Base-by-base conservation (phyloP, 1,284 basidiomycete genomes). In the Pyrrhoderma noxium region DNA sequence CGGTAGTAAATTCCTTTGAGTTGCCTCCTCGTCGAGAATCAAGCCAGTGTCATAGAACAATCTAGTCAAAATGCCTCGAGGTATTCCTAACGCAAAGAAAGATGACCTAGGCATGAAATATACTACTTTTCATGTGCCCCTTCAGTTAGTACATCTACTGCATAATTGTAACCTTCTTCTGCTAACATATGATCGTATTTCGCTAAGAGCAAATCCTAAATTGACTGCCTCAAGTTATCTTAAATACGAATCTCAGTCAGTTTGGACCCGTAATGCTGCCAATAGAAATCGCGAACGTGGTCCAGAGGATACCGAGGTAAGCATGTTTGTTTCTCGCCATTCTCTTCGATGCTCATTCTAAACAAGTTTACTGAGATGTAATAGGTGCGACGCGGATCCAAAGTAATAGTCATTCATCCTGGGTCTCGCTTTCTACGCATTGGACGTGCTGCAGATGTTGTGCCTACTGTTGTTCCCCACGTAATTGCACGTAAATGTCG, bases 321-420 rank as follows among this genome's bases (percentile, higher is more conserved):
- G 16, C 14, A 40, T 16, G n/a, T 8, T 5, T 7, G 5, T 40
- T 8, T 40, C 5, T 48, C 65, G 62, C 11, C 31, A 39, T 23
- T 45, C 47, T 18, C 21, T 40, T 40, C n/a, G n/a, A 18, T 40
- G 14, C 21, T 40, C 21, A 22, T 40, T 40, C 38, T 40, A 22
- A 40, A 18, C 38, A n/a, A 7, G 38, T 18, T 22, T 40, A n/a
- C n/a, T 40, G 38, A 40, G n/a, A 8, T 40, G 38, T 18, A 40
- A 18, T 40, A 72, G 70, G 64, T 64, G 49, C 78, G 84, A 61
- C 79, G 85, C 44, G 86, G 86, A 36, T 82, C 83, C 1, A 81
- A 85, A 53, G 79, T 85, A 45, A 69, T 99, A 52, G 86, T 99
- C 36, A 89, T 99, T 51, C 96, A 99, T 62, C 93, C 91, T 1